These are phyloP conservation scores for Boletus sp. DNA, from an alignment of 768 basidiomycete species.

Conservation along the genomic window DNA sequence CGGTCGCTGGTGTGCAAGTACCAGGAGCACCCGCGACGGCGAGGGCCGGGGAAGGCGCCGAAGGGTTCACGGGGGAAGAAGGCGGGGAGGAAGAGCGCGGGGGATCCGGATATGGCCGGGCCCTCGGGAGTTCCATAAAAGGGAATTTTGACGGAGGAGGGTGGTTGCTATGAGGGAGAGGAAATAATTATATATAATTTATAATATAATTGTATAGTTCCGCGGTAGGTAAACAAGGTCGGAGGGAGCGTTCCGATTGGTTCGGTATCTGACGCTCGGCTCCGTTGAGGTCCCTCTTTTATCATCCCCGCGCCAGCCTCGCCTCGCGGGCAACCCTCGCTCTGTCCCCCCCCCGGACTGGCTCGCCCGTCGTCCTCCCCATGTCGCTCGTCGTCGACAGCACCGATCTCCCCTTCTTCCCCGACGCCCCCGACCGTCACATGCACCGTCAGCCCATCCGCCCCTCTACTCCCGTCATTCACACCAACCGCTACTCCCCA, in stretches of 20 bases:
- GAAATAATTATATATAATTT: slow-evolving; percentile 22
- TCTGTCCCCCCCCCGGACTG: slow-evolving; percentile 46
- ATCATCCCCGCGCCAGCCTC: slow-evolving; percentile 69
- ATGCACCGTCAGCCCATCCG: slow-evolving; percentile 23
- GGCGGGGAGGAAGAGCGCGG: slow-evolving; percentile 27
- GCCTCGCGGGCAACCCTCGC: slow-evolving; percentile 55
- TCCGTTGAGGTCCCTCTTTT: slow-evolving; percentile 43
- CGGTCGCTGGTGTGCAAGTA: slow-evolving; percentile 56
- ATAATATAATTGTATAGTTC: slow-evolving; percentile 27
- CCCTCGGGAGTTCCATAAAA: slow-evolving; percentile 27
- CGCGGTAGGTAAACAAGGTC: slow-evolving; percentile 18
- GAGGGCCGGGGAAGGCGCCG: slow-evolving; percentile 75
- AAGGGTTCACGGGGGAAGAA: slow-evolving; percentile 55
- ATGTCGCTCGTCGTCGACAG: slow-evolving; percentile 58
- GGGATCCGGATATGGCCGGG: slow-evolving; percentile 26
- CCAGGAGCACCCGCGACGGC: slow-evolving; percentile 49
- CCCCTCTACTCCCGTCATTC: slow-evolving; percentile 28
- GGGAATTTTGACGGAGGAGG: slow-evolving; percentile 10
- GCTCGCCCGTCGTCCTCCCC: slow-evolving; percentile 37
- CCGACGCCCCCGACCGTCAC: slow-evolving; percentile 41
- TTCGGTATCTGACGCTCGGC: slow-evolving; percentile 53
- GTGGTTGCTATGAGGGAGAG: slow-evolving; percentile 14
- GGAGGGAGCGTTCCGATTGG: slow-evolving; percentile 53
- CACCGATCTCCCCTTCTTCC: slow-evolving; percentile 49
- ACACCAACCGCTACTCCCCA: slow-evolving; percentile 22